These are phyloP conservation scores for Candida palmyrensis DNA, from an alignment of 805 yeast genomes.

Conservation along the genomic window DNA sequence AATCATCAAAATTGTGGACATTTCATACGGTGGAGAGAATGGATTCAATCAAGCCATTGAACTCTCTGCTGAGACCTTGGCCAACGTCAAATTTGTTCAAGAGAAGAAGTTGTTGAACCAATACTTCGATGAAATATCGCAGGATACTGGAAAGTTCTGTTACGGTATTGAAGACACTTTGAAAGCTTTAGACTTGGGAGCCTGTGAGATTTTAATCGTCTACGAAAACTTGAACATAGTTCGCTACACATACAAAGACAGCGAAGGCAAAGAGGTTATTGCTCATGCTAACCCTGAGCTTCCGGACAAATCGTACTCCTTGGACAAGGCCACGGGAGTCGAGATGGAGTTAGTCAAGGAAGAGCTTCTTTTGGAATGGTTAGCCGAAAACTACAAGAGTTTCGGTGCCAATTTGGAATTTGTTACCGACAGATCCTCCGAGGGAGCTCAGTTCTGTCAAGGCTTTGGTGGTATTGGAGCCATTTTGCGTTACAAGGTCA, in stretches of 20 bases:
- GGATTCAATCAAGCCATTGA: slow-evolving; percentile 99
- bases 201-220: slow-evolving; percentile 89
- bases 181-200: slow-evolving; percentile 94
- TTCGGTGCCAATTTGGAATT: slow-evolving; percentile 96
- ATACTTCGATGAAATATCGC: slow-evolving; percentile 96
- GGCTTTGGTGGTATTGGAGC: slow-evolving; percentile 99
- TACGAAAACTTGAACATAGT: slow-evolving; percentile 85
- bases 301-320: slow-evolving; percentile 67
- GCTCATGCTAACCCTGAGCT: slow-evolving; percentile 70
- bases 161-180: slow-evolving; percentile 95
- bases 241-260: slow-evolving; percentile 79
- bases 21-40: slow-evolving; percentile 98
- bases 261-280: slow-evolving; percentile 72
- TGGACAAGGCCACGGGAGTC: slow-evolving; percentile 81
- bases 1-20: slow-evolving; percentile 89
- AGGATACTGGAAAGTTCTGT: slow-evolving; percentile 96
- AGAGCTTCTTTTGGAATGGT: slow-evolving; percentile 89
- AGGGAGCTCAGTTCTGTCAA: slow-evolving; percentile 96
- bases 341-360: slow-evolving; percentile 90
- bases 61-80: slow-evolving; percentile 91
- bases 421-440: slow-evolving; percentile 93
- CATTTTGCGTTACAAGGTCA: slow-evolving; percentile 89
- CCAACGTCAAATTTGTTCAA: slow-evolving; percentile 96
- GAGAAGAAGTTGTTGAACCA: slow-evolving; percentile 91
- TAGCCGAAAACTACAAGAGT: slow-evolving; percentile 91